Base-by-base conservation (phyloP, 257 asterid species). In the Gardenia jasminoides region DNA sequence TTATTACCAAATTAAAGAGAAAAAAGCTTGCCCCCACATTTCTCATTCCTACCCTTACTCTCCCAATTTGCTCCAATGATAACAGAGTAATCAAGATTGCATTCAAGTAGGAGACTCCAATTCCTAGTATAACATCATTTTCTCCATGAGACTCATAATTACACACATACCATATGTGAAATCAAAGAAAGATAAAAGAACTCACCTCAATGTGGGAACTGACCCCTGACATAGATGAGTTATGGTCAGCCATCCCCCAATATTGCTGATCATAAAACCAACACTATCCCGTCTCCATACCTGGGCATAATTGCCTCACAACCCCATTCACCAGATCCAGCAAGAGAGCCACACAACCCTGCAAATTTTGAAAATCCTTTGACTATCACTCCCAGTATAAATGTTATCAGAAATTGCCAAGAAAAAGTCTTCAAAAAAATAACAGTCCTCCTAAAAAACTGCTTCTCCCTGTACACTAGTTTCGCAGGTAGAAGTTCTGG, bases 191-290 rank as follows among this genome's bases (percentile, higher is more conserved):
- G n/a, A 20, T 22, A 26, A 13, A 43, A 2, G 26, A 31, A 74
- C 82, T 80, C 79, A 85, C 89, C 77, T 87, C 87, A 61, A 86
- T 62, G 52, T 79, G 90, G 50, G 85, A 84, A 58, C 76, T 82
- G 62, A 79, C 70, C 68, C 80, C 83, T 67, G 81, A 33, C 74
- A 67, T 58, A 20, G 83, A 66, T 67, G 79, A 81, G 79, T 77
- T 52, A 79, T 78, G 79, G 50, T 64, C 70, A 78, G 73, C 82
- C 90, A 88, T 85, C 83, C 72, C 3, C 11, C 3, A 70, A 36
- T 39, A 62, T 39, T 62, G 68, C 62, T 33, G 75, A 66, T 19
- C 62, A 4, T 43, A 72, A 54, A 80, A 64, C 87, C 76, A 82
- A 74, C 72, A 75, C 67, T 39, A 24, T 61, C 64, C 76, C 88